Evolutionary conservation across 78 protist species (phyloP), one percentile per base, ranked within the genome.

Genomic region (Dictyostelium citrinum): DNA sequence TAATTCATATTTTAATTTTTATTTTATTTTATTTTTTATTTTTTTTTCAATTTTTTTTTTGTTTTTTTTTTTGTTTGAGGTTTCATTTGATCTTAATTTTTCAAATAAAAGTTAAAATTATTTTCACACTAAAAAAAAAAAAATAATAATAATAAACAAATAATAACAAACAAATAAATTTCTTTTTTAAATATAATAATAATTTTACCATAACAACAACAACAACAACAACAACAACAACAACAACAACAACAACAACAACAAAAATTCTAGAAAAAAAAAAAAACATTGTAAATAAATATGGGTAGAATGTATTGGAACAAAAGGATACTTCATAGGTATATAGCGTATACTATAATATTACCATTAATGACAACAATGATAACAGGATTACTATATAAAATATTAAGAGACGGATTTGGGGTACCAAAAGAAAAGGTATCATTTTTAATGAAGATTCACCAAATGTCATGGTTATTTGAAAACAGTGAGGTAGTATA

Each of bases 381-480:
- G 22, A 22, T 60, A 14, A 88, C 93, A 9, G 93, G 93, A 2
- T 2, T 88, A 6, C 24, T 78, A 9, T 88, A 76, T 67, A 45
- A 76, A 51, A 8, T 88, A 6, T 49, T 88, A 22, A 14, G 20
- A 2, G 46, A 76, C 24, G 75, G 49, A 10, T 16, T 76, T 76
- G 93, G 93, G 3, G 20, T 68, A 6, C 45, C 67, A 24, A 58
- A 88, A 10, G 71, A 67, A 10, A 60, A 72, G 8, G 71, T 88
- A 8, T 41, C 43, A 68, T 58, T 88, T n/a, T 61, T 88, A 29
- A 33, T 88, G 51, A 58, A 41, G 2, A 68, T 88, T 5, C 93
- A 88, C n/a, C 93, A 88, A 46, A 88, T 88, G 93, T 88, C 93
- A 27, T 51, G 80, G 16, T 1, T 88, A 4, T 86, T 86, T 45